Conservation (phyloP, 2,329 filamentous ascomycete species). For the Rhynchosporium agropyri region DNA sequence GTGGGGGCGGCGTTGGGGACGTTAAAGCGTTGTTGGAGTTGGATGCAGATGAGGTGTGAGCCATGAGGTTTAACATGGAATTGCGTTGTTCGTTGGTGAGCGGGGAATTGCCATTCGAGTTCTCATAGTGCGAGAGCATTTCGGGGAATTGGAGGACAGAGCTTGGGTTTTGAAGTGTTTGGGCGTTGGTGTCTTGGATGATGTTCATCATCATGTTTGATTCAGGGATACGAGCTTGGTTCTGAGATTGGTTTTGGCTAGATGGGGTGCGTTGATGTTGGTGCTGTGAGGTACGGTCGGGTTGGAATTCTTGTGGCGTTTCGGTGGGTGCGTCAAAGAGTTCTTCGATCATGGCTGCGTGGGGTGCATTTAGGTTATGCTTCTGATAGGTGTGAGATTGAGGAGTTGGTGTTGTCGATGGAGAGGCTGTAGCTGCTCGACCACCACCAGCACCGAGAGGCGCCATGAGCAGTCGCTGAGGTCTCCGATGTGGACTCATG, state of each 20-base stretch:
- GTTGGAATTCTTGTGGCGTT: slow-evolving; percentile 48
- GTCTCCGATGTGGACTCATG: slow-evolving; percentile 38
- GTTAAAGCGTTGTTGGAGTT: slow-evolving; percentile 40
- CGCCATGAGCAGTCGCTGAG: slow-evolving; percentile 42
- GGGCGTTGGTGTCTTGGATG: slow-evolving; percentile 65
- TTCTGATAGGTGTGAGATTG: slow-evolving; percentile 35
- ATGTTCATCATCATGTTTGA: slow-evolving; percentile 67
- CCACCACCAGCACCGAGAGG: slow-evolving; percentile 29
- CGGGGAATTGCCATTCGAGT: slow-evolving; percentile 54
- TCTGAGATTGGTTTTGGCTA: slow-evolving; percentile 21
- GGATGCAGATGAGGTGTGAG: slow-evolving; percentile 41
- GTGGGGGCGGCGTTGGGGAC: slow-evolving; percentile 43
- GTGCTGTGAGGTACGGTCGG: no score
- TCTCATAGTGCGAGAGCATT: slow-evolving; percentile 46
- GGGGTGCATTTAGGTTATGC: slow-evolving; percentile 29
- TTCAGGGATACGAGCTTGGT: slow-evolving; percentile 57
- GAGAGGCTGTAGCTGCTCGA: slow-evolving; percentile 29
- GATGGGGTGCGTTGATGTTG: no score
- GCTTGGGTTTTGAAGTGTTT: slow-evolving; percentile 44
- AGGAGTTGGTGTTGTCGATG: slow-evolving; percentile 39
- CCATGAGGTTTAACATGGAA: slow-evolving; percentile 62
- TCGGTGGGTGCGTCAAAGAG: slow-evolving; percentile 55
- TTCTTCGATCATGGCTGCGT: slow-evolving; percentile 61
- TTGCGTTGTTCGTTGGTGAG: slow-evolving; percentile 61
- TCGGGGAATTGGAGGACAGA: slow-evolving; percentile 53